Base-by-base conservation (phyloP, 2,329 filamentous ascomycete genomes). In the Cladobotryum protrusum region DNA sequence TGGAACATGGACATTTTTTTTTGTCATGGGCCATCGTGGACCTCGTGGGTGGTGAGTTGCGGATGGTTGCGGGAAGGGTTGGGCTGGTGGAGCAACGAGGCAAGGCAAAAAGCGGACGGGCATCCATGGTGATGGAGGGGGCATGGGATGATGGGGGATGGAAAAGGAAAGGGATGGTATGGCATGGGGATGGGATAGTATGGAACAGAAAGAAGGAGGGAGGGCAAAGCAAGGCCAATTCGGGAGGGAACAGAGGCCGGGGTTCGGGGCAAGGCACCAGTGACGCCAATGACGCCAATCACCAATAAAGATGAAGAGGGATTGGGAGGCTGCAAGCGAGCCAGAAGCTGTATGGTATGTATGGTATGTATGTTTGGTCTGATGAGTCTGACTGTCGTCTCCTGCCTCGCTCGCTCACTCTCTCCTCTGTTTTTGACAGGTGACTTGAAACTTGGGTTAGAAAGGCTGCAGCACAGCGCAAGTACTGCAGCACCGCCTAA, bases 51-150 rank as follows among this genome's bases (percentile, higher is more conserved):
- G 12, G 35, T 37, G 35, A 18, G 14, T 37, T 49, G 48, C 48
- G 48, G 49, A 39, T 43, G 49, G 49, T 39, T 44, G 43, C 45
- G 44, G 43, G 49, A 44, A 40, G 43, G 49, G 49, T 39, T 40
- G 45, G 49, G 49, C 44, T 20, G 44, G 49, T 50, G 49, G 44
- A 43, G 49, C 39, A 13, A 33, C 37, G 15, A 47, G 44, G 48
- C 43, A 49, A 45, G 48, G 48, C 48, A 43, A 43, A 40, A 44
- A 50, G 36, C 36, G 37, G 37, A 45, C 9, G n/a, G 42, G 43
- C 45, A 45, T 37, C 48, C 29, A 41, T 17, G 39, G 14, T 18
- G 9, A 41, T 17, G 19, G 39, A 18, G 39, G 18, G 37, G 39
- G 39, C n/a, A 42, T 17, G 18, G 41, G 24, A 43, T n/a, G 15